phyloP scores from a whole-genome alignment of 495 filamentous ascomycete genomes.

The Penicillium fimorum region DNA sequence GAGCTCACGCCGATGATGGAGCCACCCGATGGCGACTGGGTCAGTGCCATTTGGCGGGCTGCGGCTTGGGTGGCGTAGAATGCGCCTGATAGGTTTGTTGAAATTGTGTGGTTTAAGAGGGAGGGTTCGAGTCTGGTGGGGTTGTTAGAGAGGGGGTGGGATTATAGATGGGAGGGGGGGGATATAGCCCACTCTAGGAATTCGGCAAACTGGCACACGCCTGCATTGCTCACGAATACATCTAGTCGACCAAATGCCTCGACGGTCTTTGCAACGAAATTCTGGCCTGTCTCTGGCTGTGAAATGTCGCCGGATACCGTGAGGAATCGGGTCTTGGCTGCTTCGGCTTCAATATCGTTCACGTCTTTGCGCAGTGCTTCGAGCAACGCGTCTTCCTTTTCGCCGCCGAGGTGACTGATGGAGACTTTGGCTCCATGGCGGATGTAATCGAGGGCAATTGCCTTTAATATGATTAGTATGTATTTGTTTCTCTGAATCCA shows the following conservation, averaged over 20 bases:
- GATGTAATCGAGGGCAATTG: constrained; percentile 69
- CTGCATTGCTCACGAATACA: constrained; percentile 85
- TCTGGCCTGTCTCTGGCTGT: constrained; percentile 58
- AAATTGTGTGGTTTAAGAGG: constrained; percentile 63
- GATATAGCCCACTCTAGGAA: constrained; percentile 60
- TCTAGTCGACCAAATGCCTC: constrained; percentile 62
- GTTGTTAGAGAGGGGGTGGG: constrained; percentile 6
- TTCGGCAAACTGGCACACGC: constrained; percentile 78
- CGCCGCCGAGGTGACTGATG: constrained; percentile 66
- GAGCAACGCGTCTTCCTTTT: constrained; percentile 52
- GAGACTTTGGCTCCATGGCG: constrained; percentile 67
- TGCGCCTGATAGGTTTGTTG: constrained; percentile 80
- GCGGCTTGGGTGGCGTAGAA: constrained; percentile 86
- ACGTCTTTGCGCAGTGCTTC: constrained; percentile 54
- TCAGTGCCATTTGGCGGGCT: constrained; percentile 69
- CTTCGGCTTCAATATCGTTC: constrained; percentile 38
- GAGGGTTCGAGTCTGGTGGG: constrained; percentile 49
- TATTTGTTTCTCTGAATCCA: neutral
- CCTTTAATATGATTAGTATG: constrained; percentile 22
- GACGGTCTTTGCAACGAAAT: constrained; percentile 57
- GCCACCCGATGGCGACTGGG: constrained; percentile 61
- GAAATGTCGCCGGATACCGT: constrained; percentile 66
- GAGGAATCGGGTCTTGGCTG: constrained; percentile 49
- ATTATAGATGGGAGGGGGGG: too few relatives aligned
- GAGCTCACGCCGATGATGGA: constrained; percentile 80